These are phyloP conservation scores for Trametes cubensis DNA, from an alignment of 768 basidiomycete genomes.

Conservation along the genomic window DNA sequence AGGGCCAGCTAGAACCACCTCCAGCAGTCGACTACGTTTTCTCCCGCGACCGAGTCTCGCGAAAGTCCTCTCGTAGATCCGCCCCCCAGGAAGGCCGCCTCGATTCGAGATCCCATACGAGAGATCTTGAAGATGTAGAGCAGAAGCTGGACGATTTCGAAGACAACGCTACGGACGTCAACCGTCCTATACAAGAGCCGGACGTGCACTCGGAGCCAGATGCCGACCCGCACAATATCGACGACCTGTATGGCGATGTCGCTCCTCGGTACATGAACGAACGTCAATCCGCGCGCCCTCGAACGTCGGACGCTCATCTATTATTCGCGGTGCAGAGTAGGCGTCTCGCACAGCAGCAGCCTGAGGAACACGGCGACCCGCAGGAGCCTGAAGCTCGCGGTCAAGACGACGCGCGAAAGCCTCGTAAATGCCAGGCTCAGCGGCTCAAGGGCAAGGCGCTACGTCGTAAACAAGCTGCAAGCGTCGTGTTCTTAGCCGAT, in stretches of 20 bases:
- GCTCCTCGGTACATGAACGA: background rate
- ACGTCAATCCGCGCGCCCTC: background rate
- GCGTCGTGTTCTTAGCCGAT: background rate
- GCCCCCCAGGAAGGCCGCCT: background rate
- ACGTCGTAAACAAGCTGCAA: background rate
- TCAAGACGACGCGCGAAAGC: background rate
- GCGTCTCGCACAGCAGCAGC: background rate
- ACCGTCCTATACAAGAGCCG: background rate
- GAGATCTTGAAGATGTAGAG: conserved; percentile 7
- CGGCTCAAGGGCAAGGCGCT: conserved; percentile 4
- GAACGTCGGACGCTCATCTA: background rate
- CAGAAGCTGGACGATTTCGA: background rate
- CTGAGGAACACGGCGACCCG: background rate
- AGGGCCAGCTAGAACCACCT: conserved; percentile 19
- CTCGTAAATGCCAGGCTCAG: conserved; percentile 2
- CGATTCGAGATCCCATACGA: background rate
- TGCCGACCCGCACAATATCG: conserved; percentile 17
- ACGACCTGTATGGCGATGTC: conserved; percentile 20
- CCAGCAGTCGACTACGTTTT: conserved; percentile 11
- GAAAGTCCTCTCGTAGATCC: background rate
- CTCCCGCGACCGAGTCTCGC: background rate
- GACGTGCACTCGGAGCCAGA: too few relatives aligned
- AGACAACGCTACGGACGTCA: conserved; percentile 5
- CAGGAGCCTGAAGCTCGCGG: background rate
- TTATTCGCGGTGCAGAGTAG: background rate